phyloP scores from a whole-genome alignment of 345 rosid genomes.

The Litchi chinensis region DNA sequence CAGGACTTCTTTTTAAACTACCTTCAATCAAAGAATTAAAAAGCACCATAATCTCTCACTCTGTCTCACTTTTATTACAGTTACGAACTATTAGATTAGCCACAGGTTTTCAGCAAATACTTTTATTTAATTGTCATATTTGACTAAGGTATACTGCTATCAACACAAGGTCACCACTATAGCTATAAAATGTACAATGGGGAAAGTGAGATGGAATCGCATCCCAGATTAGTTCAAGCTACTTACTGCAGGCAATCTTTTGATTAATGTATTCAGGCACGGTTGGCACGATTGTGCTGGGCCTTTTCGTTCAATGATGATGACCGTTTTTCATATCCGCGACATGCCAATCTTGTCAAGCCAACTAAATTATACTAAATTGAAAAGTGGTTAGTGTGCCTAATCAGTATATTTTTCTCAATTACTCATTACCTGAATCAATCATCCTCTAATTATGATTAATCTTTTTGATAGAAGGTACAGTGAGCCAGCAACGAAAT shows the following conservation, averaged over 20 bases:
- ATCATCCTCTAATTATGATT: conserved; percentile 24
- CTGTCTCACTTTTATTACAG: too few relatives aligned
- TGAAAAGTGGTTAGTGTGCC: conserved; percentile 6
- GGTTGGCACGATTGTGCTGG: neutral
- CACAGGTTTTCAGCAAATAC: too few relatives aligned
- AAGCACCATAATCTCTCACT: too few relatives aligned
- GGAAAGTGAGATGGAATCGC: conserved; percentile 10
- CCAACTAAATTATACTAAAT: neutral
- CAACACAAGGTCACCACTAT: neutral
- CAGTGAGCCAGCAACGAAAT: conserved; percentile 55
- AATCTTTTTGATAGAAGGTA: conserved; percentile 35
- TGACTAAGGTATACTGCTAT: neutral
- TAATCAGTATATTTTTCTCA: conserved; percentile 8
- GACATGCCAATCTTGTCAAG: neutral
- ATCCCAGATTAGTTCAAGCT: neutral
- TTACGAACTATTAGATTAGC: too few relatives aligned
- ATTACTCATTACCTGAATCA: conserved; percentile 9
- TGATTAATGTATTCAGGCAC: conserved; percentile 1
- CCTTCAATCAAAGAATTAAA: too few relatives aligned
- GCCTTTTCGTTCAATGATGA: neutral
- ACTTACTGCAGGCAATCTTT: neutral
- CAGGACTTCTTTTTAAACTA: too few relatives aligned
- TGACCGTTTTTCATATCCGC: neutral
- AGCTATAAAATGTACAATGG: conserved; percentile 13
- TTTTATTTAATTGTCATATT: neutral